Conservation (phyloP, 1,284 basidiomycete species). For the Fistulina hepatica region DNA sequence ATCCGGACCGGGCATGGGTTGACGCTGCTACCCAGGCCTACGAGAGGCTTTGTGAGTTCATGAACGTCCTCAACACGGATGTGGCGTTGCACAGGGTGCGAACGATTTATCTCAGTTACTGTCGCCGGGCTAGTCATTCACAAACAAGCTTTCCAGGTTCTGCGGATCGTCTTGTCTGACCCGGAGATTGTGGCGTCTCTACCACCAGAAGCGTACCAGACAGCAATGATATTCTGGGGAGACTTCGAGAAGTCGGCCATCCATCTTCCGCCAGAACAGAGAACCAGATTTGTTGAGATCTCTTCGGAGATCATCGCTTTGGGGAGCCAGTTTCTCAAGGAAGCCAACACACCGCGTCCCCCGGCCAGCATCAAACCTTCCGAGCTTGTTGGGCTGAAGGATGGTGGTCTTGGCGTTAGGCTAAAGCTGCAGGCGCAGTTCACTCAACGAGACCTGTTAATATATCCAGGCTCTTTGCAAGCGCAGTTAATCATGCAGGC, state of each 20-base stretch:
- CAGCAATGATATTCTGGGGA: slow-evolving; percentile 87
- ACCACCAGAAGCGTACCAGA: slow-evolving; percentile 61
- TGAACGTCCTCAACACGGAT: slow-evolving; percentile 96
- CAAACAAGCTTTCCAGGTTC: slow-evolving; percentile 32
- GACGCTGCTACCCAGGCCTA: slow-evolving; percentile 81
- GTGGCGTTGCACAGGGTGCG: slow-evolving; percentile 84
- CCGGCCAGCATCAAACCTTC: slow-evolving; percentile 56
- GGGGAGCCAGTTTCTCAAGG: slow-evolving; percentile 77
- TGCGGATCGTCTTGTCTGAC: slow-evolving; percentile 55
- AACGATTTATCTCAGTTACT: slow-evolving; percentile 14
- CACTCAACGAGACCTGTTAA: slow-evolving; percentile 58
- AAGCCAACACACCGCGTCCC: slow-evolving; percentile 46
- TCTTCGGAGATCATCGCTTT: slow-evolving; percentile 90
- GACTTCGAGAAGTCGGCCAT: slow-evolving; percentile 99
- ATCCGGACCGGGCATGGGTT: slow-evolving; percentile 81
- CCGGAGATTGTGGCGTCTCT: slow-evolving; percentile 49
- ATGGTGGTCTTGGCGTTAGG: slow-evolving; percentile 56
- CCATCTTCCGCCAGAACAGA: slow-evolving; percentile 68
- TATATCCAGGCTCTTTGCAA: slow-evolving; percentile 79
- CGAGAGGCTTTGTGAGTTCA: slow-evolving; percentile 88
- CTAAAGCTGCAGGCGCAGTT: slow-evolving; percentile 63
- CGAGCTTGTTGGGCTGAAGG: slow-evolving; percentile 59
- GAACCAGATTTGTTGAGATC: slow-evolving; percentile 78
- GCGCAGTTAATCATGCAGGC: slow-evolving; percentile 89
- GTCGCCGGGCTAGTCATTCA: slow-evolving; percentile 11